Base-by-base conservation (phyloP, 164 flowering plant species). In the Vitis amurensis region DNA sequence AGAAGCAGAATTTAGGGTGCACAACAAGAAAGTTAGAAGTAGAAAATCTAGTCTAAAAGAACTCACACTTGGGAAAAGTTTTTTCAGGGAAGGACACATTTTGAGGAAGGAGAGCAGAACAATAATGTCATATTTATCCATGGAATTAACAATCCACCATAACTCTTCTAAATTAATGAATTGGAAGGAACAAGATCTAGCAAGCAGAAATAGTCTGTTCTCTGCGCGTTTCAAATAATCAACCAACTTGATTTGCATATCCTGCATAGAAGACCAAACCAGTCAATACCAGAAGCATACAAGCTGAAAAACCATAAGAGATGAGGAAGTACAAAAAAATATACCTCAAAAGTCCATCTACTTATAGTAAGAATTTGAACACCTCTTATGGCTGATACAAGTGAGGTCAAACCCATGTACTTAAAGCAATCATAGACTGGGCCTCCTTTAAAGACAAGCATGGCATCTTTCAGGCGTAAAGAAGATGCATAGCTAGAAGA, bases 391-490 rank as follows among this genome's bases (percentile, higher is more conserved):
- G 55, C 55, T 15, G n/a, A 15, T 15, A 52, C 8, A 15, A 52
- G 55, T 9, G 55, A 11, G 11, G 11, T 3, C 3, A 11, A 52
- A 9, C 8, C 0, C n/a, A 8, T 11, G 13, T 9, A 3, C 13
- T 3, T 12, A 1, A 47, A 17, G 9, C 5, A 8, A 11, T 8
- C 6, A 14, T 58, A 48, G 16, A n/a, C 16, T 8, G 17, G 37
- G n/a, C 68, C 68, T 65, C 13, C 16, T 52, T 57, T 51, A 11
- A 15, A 14, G 12, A 50, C 68, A 27, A 68, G 71, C 53, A 68
- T 58, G 30, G 30, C 61, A 37, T 37, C 44, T 6, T 37, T 2
- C 44, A 37, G 4, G 44, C 44, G 4, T 37, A 37, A 37, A 37
- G 44, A 6, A 37, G 3, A 31, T 31, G 6, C 6, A 31, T 6